phyloP scores from a whole-genome alignment of 768 basidiomycete species.

The Amanita exitialis region DNA sequence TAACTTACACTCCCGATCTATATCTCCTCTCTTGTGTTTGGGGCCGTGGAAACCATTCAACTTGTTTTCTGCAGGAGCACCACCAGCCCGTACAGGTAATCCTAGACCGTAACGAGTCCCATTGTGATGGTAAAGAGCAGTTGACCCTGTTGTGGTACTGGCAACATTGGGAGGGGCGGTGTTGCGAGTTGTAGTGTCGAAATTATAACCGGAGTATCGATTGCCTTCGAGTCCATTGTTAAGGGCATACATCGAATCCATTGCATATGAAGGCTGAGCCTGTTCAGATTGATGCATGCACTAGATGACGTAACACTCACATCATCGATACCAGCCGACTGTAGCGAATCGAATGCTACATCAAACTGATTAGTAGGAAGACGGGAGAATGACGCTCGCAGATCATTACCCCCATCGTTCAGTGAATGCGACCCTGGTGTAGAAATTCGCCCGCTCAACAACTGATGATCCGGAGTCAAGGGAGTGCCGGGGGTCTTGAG shows the following conservation, averaged over 20 bases:
- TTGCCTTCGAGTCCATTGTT: slow-evolving; percentile 39
- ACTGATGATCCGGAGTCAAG: slow-evolving; percentile 48
- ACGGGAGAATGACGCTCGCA: slow-evolving; percentile 68
- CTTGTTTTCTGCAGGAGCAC: slow-evolving; percentile 53
- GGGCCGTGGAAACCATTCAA: slow-evolving; percentile 88
- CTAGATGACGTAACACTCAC: slow-evolving; percentile 23
- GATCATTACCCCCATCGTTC: slow-evolving; percentile 46
- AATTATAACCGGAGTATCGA: slow-evolving; percentile 48
- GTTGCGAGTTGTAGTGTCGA: slow-evolving; percentile 36
- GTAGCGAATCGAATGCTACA: slow-evolving; percentile 46
- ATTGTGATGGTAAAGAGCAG: slow-evolving; percentile 70
- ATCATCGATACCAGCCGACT: slow-evolving; percentile 42
- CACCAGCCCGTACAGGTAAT: slow-evolving; percentile 37
- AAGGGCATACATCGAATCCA: slow-evolving; percentile 45
- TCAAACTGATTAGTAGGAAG: slow-evolving; percentile 52
- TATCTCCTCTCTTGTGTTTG: slow-evolving; percentile 90
- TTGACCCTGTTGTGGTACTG: slow-evolving; percentile 47
- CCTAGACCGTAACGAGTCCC: slow-evolving; percentile 70
- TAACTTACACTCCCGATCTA: slow-evolving; percentile 72
- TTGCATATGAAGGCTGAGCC: slow-evolving; percentile 34
- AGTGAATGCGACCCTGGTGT: slow-evolving; percentile 37
- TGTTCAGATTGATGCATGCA: slow-evolving; percentile 14
- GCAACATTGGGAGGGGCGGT: slow-evolving; percentile 13
- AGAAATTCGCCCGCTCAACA: slow-evolving; percentile 51
- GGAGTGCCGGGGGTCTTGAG: slow-evolving; percentile 65